Conservation (phyloP, 106 monocot genomes). For the Vanilla planifolia region DNA sequence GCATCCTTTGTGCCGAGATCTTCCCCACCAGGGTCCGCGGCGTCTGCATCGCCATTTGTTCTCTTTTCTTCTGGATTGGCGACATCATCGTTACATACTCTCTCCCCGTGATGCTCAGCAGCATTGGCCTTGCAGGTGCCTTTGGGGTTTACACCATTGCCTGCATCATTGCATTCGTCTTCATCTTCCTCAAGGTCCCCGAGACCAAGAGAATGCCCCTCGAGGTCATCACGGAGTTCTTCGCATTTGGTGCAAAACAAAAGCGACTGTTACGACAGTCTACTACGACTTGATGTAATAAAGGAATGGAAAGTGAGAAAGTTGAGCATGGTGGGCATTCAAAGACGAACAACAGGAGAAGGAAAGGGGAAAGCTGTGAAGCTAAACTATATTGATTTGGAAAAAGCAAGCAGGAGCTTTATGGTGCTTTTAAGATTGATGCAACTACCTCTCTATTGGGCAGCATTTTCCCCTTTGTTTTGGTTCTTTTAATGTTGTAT, state of each 20-base stretch:
- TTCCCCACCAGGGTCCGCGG: conserved; percentile 48
- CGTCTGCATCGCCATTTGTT: conserved; percentile 41
- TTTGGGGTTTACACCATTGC: conserved; percentile 36
- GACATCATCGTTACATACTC: conserved; percentile 52
- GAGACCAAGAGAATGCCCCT: conserved; percentile 56
- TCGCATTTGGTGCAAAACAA: conserved; percentile 25
- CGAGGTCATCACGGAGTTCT: conserved; percentile 51
- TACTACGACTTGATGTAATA: not conserved
- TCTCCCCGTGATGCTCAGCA: conserved; percentile 37
- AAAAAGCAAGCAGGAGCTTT: too few species aligned
- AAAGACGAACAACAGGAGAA: too few species aligned
- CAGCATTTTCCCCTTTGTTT: too few species aligned
- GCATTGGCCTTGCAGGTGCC: conserved; percentile 41
- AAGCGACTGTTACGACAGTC: conserved; percentile 3
- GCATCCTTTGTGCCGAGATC: conserved; percentile 46
- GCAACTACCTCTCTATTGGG: too few species aligned
- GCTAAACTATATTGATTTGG: too few species aligned
- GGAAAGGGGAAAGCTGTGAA: too few species aligned
- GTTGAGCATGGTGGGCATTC: too few species aligned
- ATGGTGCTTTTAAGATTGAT: too few species aligned
- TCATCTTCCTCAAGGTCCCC: conserved; percentile 43
- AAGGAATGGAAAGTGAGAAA: too few species aligned
- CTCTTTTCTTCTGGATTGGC: conserved; percentile 35
- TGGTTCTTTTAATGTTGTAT: too few species aligned
- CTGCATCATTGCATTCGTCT: conserved; percentile 25